phyloP scores from a whole-genome alignment of 352 stramenopile genomes.

The Thraustochytrium striatum region DNA sequence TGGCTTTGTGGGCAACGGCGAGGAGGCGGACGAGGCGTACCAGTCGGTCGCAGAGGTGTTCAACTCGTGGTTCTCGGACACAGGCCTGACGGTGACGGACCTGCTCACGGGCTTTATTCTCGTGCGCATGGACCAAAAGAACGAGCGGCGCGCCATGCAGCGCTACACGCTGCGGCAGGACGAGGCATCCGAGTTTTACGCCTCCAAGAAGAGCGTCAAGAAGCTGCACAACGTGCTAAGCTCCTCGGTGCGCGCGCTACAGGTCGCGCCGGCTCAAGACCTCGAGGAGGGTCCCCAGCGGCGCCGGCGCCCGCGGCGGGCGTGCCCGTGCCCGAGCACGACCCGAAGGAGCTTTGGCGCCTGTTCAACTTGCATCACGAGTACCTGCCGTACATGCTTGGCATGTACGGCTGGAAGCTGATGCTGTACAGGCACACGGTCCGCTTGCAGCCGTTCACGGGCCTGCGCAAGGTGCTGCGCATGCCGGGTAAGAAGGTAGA shows the following conservation, averaged over 20 bases:
- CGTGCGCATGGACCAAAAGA: slow-evolving; percentile 5
- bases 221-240: neutral
- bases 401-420: slow-evolving; percentile 39
- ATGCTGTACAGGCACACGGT: slow-evolving; percentile 11
- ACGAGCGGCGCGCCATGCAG: neutral
- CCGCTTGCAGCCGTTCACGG: neutral
- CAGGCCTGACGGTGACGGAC: neutral
- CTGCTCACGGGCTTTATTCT: slow-evolving; percentile 5
- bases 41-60: slow-evolving; percentile 4
- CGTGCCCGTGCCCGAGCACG: neutral
- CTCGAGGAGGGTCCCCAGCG: neutral
- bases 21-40: slow-evolving; percentile 16
- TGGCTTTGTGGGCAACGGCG: slow-evolving; percentile 9
- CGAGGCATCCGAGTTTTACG: neutral
- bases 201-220: neutral
- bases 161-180: neutral
- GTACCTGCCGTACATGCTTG: slow-evolving; percentile 25
- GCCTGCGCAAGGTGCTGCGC: slow-evolving; percentile 11
- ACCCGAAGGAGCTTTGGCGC: neutral
- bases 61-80: neutral
- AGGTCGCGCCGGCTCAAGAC: neutral
- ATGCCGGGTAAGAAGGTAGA: neutral
- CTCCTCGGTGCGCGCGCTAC: slow-evolving; percentile 3
- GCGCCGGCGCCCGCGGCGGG: neutral
- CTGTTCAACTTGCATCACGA: slow-evolving; percentile 4